Conservation (phyloP, 2,329 filamentous ascomycete genomes). For the Beauveria caledonica region DNA sequence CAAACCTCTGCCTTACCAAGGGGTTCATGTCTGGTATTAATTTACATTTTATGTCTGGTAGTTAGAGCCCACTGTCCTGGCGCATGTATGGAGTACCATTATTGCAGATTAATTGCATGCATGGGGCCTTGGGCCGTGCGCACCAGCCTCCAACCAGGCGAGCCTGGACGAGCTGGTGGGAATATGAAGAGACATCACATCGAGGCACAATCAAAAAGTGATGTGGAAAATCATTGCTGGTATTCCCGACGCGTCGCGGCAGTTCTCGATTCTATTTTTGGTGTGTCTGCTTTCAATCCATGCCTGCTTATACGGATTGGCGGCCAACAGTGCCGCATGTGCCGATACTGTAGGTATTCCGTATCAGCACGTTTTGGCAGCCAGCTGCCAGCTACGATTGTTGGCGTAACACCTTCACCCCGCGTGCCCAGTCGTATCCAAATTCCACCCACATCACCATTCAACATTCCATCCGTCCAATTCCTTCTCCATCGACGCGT, state of each 20-base stretch:
- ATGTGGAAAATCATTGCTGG: too few species aligned
- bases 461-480: too few species aligned
- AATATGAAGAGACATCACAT: neutral
- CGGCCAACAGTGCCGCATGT: too few species aligned
- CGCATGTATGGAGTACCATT: neutral
- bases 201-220: neutral
- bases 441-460: too few species aligned
- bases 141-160: neutral
- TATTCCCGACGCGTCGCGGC: too few species aligned
- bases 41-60: neutral
- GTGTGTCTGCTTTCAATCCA: too few species aligned
- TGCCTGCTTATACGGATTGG: too few species aligned
- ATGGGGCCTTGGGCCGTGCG: neutral
- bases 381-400: too few species aligned
- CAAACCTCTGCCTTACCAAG: neutral
- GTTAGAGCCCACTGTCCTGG: neutral
- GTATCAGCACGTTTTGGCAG: too few species aligned
- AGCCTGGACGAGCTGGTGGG: neutral
- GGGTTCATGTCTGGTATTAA: neutral
- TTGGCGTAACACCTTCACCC: too few species aligned
- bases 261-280: too few species aligned
- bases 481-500: neutral
- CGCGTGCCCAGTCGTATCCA: neutral
- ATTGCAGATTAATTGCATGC: constrained; percentile 1
- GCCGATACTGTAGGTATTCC: too few species aligned